phyloP scores from a whole-genome alignment of 495 filamentous ascomycete species.

The Lepidopterella palustris region DNA sequence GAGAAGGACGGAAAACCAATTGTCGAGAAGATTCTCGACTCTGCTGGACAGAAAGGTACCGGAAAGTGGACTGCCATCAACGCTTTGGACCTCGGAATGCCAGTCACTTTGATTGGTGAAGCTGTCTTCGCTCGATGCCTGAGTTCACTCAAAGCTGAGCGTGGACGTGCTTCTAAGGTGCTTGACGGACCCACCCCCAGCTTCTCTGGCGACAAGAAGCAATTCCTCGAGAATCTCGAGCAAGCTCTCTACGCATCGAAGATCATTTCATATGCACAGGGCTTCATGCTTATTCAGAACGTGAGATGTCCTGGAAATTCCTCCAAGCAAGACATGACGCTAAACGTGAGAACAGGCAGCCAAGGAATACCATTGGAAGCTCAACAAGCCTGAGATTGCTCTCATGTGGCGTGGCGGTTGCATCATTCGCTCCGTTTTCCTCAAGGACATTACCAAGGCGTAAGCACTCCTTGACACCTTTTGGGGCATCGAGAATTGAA shows the following conservation, averaged over 20 bases:
- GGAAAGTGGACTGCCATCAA: constrained; percentile 99
- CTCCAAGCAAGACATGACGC: neutral
- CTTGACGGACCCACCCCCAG: constrained; percentile 69
- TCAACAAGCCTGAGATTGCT: constrained; percentile 99
- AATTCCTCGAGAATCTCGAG: constrained; percentile 93
- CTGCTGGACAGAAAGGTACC: constrained; percentile 98
- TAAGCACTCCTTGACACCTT: constrained; percentile 4
- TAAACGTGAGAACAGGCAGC: constrained; percentile 55
- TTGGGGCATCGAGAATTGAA: neutral
- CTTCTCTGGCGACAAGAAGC: constrained; percentile 83
- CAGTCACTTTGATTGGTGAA: constrained; percentile 95
- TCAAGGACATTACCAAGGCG: constrained; percentile 96
- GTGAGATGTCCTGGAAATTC: constrained; percentile 45
- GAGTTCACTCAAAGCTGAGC: constrained; percentile 90
- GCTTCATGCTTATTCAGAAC: constrained; percentile 99
- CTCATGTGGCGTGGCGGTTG: constrained; percentile 99
- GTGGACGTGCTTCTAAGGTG: constrained; percentile 69
- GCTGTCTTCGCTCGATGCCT: constrained; percentile 92
- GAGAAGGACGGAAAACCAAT: constrained; percentile 75
- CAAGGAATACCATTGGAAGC: constrained; percentile 93
- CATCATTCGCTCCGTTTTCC: constrained; percentile 99
- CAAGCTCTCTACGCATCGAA: constrained; percentile 98
- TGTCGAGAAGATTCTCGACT: constrained; percentile 97
- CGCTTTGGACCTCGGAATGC: constrained; percentile 96
- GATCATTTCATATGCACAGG: constrained; percentile 99